Evolutionary conservation across 2,329 filamentous ascomycete genomes (phyloP).

Genomic region (Microthyrium microscopicum): DNA sequence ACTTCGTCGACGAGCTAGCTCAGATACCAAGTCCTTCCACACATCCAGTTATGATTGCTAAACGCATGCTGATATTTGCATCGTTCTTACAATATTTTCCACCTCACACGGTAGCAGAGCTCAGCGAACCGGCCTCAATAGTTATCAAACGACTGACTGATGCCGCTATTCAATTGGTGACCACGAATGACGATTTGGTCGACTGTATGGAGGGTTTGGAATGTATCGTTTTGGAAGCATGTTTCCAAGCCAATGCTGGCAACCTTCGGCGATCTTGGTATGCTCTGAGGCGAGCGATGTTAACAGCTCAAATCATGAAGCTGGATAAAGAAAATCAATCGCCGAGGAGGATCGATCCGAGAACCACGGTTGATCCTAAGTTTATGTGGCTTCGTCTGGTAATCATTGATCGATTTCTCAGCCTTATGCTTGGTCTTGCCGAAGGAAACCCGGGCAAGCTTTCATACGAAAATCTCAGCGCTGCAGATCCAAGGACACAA

Average conservation of each 20-base stretch:
- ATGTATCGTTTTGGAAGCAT: slow-evolving; percentile 25
- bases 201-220: slow-evolving; percentile 24
- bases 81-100: slow-evolving; percentile 14
- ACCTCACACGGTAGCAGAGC: slow-evolving; percentile 9
- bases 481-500: too few species aligned
- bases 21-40: slow-evolving; percentile 9
- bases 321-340: slow-evolving; percentile 16
- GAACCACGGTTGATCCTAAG: background rate
- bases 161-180: slow-evolving; percentile 17
- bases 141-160: slow-evolving; percentile 17
- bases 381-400: slow-evolving; percentile 8
- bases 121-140: slow-evolving; percentile 12
- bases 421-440: slow-evolving; percentile 6
- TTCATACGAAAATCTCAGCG: too few species aligned
- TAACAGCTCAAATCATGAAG: slow-evolving; percentile 25
- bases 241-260: slow-evolving; percentile 23
- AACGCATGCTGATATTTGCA: slow-evolving; percentile 17
- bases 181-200: slow-evolving; percentile 23
- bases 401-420: slow-evolving; percentile 6
- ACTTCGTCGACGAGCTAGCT: slow-evolving; percentile 2
- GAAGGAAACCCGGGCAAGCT: too few species aligned
- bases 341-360: slow-evolving; percentile 1
- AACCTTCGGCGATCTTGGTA: slow-evolving; percentile 26
- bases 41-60: slow-evolving; percentile 20
- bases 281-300: slow-evolving; percentile 21